Evolutionary conservation across 2,329 filamentous ascomycete genomes (phyloP), one percentile per base, ranked within the genome.

Genomic region (Stachybotrys echinatus): DNA sequence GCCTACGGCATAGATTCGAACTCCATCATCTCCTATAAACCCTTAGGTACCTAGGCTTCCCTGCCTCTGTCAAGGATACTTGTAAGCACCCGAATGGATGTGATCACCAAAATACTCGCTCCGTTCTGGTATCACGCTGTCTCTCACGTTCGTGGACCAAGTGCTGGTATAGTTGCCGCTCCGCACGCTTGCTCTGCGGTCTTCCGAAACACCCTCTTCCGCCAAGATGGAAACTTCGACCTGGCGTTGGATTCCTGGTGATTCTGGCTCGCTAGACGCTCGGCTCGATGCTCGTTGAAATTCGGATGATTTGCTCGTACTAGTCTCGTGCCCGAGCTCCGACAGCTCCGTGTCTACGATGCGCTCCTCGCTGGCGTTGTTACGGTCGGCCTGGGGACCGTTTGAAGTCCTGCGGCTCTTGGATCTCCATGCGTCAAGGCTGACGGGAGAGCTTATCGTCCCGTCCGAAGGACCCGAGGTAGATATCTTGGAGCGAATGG

Each of bases 311-410:
- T 20, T 40, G 38, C 17, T 8, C 38, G 19, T 20, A 20, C 38
- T 40, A 18, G 6, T 18, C 38, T 40, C 5, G 17, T 40, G 38
- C 3, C 38, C 56, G 2, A 54, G 45, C 12, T 61, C 48, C n/a
- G 57, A 49, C 23, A 63, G 56, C 12, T 40, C 47, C 1, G 49
- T 44, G 4, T 59, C 54, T 12, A 59, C 50, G 21, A 61, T 61
- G 7, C 48, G 54, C 23, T 58, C 52, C 38, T 62, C 58, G 52
- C 57, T 63, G 31, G 57, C 60, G 20, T 53, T 56, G 18, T 55
- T 52, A 1, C 53, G 54, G 22, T 55, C 27, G 14, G 55, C 37
- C 18, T 54, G 47, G n/a, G 56, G 53, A 14, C 27, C 27, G 27
- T 34, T 8, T 48, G 59, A 55, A 14, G 60, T 57, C 1, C 47